Base-by-base conservation (phyloP, 257 asterid species). In the Solanum lignicaule region DNA sequence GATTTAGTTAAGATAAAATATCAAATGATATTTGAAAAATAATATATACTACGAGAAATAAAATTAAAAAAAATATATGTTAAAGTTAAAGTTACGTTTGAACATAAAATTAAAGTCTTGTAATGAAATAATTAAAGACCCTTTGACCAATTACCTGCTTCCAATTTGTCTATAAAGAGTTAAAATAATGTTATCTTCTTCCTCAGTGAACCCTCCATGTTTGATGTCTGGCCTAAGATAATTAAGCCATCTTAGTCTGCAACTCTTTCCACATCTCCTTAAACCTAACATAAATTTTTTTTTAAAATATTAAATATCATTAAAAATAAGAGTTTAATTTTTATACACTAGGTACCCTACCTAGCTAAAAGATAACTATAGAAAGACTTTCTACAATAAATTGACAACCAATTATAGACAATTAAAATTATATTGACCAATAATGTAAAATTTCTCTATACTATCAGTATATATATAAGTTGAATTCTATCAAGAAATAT, bases 241-340 rank as follows among this genome's bases (percentile, higher is more conserved):
- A 89, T 95, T 95, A 2, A 95, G 93, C 98, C 98, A 95, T 89
- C 98, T 92, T 36, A 95, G 90, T 5, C 98, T 91, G 75, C 98
- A 95, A 52, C 98, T 95, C 90, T 95, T 95, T 1, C 98, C 98
- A 5, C 98, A 95, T n/a, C 96, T 94, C 35, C 87, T 93, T 55
- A 95, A 93, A 7, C 95, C 97, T 95, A 55, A 35, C 86, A 60
- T 21, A 60, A 1, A 2, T 7, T 18, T 1, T 4, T 43, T 6
- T 6, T 31, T 31, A 1, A 31, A 31, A 23, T 41, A 25, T 9
- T 9, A 7, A 12, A 14, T 52, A 16, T 9, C 0, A 1, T 8
- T 9, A 74, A 46, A 5, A 85, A 31, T 35, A 12, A 10, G 29
- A 38, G 14, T 46, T 7, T 18, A 23, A 23, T 23, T 2, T 76